Evolutionary conservation across 805 yeast species (phyloP).

Genomic region (Candida nonsorbophila): DNA sequence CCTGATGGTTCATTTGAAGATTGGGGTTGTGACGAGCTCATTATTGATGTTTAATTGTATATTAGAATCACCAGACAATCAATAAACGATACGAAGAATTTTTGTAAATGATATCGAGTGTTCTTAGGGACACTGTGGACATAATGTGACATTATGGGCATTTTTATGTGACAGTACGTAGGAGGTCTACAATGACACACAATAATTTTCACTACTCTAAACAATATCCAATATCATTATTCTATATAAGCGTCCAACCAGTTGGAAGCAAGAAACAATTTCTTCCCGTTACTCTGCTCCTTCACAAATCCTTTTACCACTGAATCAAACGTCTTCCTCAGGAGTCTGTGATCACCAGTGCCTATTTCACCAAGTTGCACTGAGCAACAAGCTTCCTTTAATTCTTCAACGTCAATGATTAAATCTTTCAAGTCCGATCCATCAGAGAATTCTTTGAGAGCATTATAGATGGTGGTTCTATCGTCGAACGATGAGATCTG

Average conservation of each 20-base stretch:
- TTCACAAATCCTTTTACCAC: constrained; percentile 53
- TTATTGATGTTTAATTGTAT: constrained; percentile 60
- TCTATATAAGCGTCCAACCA: constrained; percentile 54
- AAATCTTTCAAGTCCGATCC: constrained; percentile 22
- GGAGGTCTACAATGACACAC: too few relatives aligned
- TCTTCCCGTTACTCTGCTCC: constrained; percentile 53
- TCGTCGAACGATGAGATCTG: constrained; percentile 48
- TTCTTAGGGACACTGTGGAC: too few relatives aligned
- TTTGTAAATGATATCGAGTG: too few relatives aligned
- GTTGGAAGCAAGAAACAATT: constrained; percentile 53
- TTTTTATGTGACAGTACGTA: too few relatives aligned
- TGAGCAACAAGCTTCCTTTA: constrained; percentile 44
- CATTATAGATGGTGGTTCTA: constrained; percentile 48
- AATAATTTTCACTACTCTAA: too few relatives aligned
- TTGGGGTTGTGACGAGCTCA: constrained; percentile 98
- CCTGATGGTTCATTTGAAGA: constrained; percentile 98
- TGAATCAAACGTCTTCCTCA: constrained; percentile 41
- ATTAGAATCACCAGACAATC: background rate
- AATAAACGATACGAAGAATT: background rate
- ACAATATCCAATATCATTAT: constrained; percentile 9
- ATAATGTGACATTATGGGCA: too few relatives aligned
- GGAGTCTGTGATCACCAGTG: constrained; percentile 40
- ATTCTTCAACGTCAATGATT: constrained; percentile 42
- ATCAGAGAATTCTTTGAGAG: constrained; percentile 51
- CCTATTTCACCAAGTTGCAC: constrained; percentile 43